Evolutionary conservation across 2,329 filamentous ascomycete genomes (phyloP).

Genomic region (Cladophialophora carrionii): DNA sequence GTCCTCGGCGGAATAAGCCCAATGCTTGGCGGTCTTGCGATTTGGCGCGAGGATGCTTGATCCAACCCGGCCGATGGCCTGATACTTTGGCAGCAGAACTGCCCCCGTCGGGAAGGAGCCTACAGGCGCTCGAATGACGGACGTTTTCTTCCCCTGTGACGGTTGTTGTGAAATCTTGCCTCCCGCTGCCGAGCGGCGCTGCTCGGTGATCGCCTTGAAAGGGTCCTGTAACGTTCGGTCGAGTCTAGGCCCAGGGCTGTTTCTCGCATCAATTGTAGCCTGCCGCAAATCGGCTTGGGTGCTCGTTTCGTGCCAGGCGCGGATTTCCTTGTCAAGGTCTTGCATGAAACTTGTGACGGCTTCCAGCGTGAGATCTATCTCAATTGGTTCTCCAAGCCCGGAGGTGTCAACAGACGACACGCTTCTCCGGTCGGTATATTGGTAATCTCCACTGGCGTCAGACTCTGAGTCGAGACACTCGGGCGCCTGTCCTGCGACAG

Average conservation of each 20-base stretch:
- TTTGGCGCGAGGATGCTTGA: conserved; percentile 36
- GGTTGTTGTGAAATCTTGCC: neutral
- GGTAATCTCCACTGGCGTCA: neutral
- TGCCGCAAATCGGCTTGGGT: conserved; percentile 27
- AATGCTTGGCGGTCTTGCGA: conserved; percentile 31
- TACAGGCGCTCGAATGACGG: conserved; percentile 10
- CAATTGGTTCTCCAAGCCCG: neutral
- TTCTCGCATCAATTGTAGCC: conserved; percentile 18
- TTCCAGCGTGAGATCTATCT: conserved; percentile 16
- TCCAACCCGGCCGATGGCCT: conserved; percentile 34
- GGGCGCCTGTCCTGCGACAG: neutral
- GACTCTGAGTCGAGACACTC: neutral
- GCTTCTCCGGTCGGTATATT: conserved; percentile 8
- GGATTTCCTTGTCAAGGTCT: conserved; percentile 11
- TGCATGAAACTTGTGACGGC: conserved; percentile 17
- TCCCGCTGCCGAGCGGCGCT: conserved; percentile 8
- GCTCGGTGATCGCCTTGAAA: conserved; percentile 18
- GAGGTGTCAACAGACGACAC: conserved; percentile 6
- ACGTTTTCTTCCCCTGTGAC: conserved; percentile 13
- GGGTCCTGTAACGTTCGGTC: conserved; percentile 21
- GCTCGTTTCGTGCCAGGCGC: conserved; percentile 21
- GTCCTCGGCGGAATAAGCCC: conserved; percentile 36
- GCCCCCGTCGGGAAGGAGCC: conserved; percentile 9
- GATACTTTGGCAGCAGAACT: conserved; percentile 32
- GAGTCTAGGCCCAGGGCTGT: conserved; percentile 7